A percentile compares a stretch with the other conserved stretches of the same genome.
Conservation (phyloP, 345 rosid species). For the Dimocarpus longan region DNA sequence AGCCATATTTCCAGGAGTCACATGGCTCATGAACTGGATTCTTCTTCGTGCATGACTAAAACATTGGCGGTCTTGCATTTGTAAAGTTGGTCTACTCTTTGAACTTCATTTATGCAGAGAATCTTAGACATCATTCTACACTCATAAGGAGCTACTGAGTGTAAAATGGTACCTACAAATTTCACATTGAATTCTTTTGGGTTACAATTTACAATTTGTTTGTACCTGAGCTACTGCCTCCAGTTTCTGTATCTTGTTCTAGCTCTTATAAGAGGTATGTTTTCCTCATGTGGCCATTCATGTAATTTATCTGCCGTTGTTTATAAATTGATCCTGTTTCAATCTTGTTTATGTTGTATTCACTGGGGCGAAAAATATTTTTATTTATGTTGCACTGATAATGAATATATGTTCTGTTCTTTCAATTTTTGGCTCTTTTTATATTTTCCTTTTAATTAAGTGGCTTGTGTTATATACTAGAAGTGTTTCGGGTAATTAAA, state of each 20-base stretch:
- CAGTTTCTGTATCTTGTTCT: conserved; percentile 15
- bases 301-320: conserved; percentile 22
- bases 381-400: conserved; percentile 6
- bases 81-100: conserved; percentile 23
- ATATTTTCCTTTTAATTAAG: no score
- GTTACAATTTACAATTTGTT: conserved; percentile 13
- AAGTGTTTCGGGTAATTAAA: not conserved
- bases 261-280: conserved; percentile 7
- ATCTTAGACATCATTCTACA: conserved; percentile 10
- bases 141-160: conserved; percentile 19
- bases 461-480: not conserved
- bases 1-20: conserved; percentile 77
- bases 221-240: conserved; percentile 14
- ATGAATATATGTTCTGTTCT: not conserved
- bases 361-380: not conserved
- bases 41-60: conserved; percentile 83
- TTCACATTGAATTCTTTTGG: conserved; percentile 30
- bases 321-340: conserved; percentile 25
- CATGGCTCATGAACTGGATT: conserved; percentile 72
- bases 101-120: conserved; percentile 16
- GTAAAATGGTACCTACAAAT: conserved; percentile 17
- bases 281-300: conserved; percentile 10
- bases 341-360: conserved; percentile 20
- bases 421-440: not conserved
- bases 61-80: conserved; percentile 77